Base-by-base conservation (phyloP, 768 basidiomycete genomes). In the Hydnomerulius pinastri region DNA sequence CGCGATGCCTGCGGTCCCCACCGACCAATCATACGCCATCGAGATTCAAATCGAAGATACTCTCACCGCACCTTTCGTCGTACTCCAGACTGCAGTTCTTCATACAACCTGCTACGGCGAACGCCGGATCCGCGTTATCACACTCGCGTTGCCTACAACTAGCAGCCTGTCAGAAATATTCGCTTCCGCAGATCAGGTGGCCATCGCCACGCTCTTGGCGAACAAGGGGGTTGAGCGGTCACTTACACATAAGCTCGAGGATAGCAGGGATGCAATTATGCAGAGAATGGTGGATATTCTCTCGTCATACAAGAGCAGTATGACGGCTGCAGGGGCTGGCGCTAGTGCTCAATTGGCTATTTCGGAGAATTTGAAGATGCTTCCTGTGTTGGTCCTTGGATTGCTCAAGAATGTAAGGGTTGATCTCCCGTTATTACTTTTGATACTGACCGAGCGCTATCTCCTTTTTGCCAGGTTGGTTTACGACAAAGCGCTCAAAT, bases 21-120 rank as follows among this genome's bases (percentile, higher is more conserved):
- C 90, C 61, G 94, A 98, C 62, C 91, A 97, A 67, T 93, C 90
- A 15, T 98, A 98, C 67, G 87, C 88, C 10, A 95, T 98, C 61
- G 96, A 98, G 67, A 77, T 98, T 10, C 89, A 95, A 66, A 91
- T 98, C 55, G 96, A 98, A 67, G 96, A 98, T 67, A 88, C 89
- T 29, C 80, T 98, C 57, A 92, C 87, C 0, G 77, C 87, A 23
- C 90, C 95, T 0, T 92, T 92, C 62, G 92, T 97, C 37, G 94
- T 97, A 29, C 76, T 98, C 70, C 96, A 98, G 67, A 94, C 93
- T 24, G 96, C 92, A 11, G 86, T 98, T 17, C 77, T 98, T 20
- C 94, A 98, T 67, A 97, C 95, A 0, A 93, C 94, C 0, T 93
- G 90, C 66, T 95, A 85, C 59, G 95, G 92, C 56, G 92, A 95